Evolutionary conservation across 2,329 filamentous ascomycete genomes (phyloP).

Genomic region (Aspergillus bombycis): DNA sequence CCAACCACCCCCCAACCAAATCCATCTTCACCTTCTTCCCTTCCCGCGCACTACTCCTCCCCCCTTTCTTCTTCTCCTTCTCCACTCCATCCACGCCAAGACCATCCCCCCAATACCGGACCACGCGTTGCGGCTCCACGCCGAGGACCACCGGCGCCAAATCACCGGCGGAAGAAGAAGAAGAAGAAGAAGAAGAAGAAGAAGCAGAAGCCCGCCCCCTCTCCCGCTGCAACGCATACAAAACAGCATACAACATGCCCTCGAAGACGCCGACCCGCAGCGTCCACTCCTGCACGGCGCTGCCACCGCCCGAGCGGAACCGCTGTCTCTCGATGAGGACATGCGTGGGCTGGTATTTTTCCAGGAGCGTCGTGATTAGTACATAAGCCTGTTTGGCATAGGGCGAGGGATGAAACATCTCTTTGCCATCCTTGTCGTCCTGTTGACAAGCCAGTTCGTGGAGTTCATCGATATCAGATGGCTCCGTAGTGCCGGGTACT

Average conservation of each 20-base stretch:
- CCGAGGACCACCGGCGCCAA: conserved; percentile 12
- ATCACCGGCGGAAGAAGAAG: background rate
- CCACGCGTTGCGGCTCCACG: conserved; percentile 22
- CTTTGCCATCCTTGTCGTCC: conserved; percentile 10
- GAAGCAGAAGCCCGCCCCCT: conserved; percentile 20
- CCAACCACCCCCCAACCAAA: conserved; percentile 58
- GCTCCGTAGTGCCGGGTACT: too few species aligned
- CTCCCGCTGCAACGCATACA: conserved; percentile 58
- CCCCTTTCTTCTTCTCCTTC: conserved; percentile 10
- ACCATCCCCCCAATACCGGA: conserved; percentile 49
- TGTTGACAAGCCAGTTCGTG: background rate
- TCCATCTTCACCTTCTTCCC: conserved; percentile 63
- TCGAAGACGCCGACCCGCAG: conserved; percentile 80
- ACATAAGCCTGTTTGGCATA: conserved; percentile 61
- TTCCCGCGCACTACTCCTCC: conserved; percentile 29
- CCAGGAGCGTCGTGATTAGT: conserved; percentile 56
- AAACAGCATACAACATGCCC: conserved; percentile 74
- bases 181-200: too few species aligned
- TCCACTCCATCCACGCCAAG: conserved; percentile 4
- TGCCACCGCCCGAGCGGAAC: conserved; percentile 64
- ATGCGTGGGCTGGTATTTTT: conserved; percentile 61
- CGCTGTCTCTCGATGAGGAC: conserved; percentile 72
- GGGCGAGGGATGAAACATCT: conserved; percentile 54
- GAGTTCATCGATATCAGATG: background rate
- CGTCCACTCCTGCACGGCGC: conserved; percentile 78